Evolutionary conservation across 129 eudicot genomes (phyloP).

Genomic region (Tagetes erecta): DNA sequence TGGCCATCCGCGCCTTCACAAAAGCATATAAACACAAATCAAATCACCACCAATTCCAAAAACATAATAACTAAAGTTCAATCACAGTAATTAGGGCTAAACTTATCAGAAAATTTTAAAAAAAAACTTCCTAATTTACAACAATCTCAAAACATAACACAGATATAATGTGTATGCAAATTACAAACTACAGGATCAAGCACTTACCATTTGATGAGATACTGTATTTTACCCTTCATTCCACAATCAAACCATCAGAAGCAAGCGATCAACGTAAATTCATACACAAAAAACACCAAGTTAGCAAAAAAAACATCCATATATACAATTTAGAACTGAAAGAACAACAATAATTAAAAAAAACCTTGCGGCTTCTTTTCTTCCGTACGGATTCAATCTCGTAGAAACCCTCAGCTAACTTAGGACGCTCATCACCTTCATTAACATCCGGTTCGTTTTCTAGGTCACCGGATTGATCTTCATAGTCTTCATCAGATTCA

Average conservation of each 20-base stretch:
- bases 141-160: conserved; percentile 7
- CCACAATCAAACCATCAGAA: conserved; percentile 25
- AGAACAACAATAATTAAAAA: background rate
- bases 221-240: conserved; percentile 70
- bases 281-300: conserved; percentile 26
- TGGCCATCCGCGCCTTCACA: conserved; percentile 93
- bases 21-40: conserved; percentile 14
- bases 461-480: conserved; percentile 26
- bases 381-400: conserved; percentile 81
- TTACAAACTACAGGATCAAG: background rate
- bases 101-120: too few species aligned
- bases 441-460: conserved; percentile 14
- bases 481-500: conserved; percentile 20
- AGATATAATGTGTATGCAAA: background rate
- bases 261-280: conserved; percentile 31
- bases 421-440: conserved; percentile 32
- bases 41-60: conserved; percentile 3
- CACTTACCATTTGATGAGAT: conserved; percentile 78
- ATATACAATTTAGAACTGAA: background rate
- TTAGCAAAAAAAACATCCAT: conserved; percentile 6
- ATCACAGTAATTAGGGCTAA: background rate
- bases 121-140: background rate
- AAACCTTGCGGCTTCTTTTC: conserved; percentile 77
- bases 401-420: conserved; percentile 79
- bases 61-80: background rate